Evolutionary conservation across 1,284 basidiomycete species (phyloP).

Genomic region (Earliella scabrosa): DNA sequence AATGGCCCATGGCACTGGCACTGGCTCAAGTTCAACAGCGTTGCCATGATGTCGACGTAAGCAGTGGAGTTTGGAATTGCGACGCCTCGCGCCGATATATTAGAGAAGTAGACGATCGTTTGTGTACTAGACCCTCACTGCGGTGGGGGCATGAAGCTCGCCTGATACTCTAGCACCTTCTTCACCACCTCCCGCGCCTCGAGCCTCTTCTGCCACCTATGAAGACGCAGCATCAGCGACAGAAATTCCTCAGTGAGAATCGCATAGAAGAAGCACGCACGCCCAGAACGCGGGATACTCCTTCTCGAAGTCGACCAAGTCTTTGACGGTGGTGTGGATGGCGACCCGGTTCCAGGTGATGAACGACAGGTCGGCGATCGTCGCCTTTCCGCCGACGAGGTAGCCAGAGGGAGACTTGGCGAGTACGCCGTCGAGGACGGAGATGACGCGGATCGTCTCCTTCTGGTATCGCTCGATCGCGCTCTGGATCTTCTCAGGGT

Average conservation of each 20-base stretch:
- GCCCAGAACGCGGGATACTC: slow-evolving; percentile 23
- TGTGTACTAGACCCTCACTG: too few species aligned
- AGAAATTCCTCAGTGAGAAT: not conserved
- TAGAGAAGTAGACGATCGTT: too few species aligned
- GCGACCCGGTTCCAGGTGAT: slow-evolving; percentile 24
- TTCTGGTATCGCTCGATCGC: slow-evolving; percentile 5
- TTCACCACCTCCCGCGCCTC: not conserved
- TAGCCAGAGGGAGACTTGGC: slow-evolving; percentile 21
- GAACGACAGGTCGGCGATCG: slow-evolving; percentile 30
- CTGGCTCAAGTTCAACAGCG: too few species aligned
- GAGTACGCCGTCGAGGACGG: slow-evolving; percentile 36
- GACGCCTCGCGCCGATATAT: too few species aligned
- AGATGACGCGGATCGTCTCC: slow-evolving; percentile 33
- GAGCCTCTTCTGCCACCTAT: not conserved
- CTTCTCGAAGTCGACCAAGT: slow-evolving; percentile 16
- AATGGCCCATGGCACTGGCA: too few species aligned
- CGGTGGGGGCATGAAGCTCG: too few species aligned
- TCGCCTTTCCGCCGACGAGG: slow-evolving; percentile 28
- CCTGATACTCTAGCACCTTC: not conserved
- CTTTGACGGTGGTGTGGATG: slow-evolving; percentile 8
- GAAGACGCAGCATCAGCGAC: not conserved
- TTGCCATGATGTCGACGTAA: too few species aligned
- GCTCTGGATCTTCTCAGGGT: slow-evolving; percentile 2
- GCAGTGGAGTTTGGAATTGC: too few species aligned
- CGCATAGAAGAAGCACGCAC: slow-evolving; percentile 3